Percentiles rank a stretch among this genome's conserved stretches.
Conservation (phyloP, 108 stramenopile genomes). For the Skeletonema tropicum region DNA sequence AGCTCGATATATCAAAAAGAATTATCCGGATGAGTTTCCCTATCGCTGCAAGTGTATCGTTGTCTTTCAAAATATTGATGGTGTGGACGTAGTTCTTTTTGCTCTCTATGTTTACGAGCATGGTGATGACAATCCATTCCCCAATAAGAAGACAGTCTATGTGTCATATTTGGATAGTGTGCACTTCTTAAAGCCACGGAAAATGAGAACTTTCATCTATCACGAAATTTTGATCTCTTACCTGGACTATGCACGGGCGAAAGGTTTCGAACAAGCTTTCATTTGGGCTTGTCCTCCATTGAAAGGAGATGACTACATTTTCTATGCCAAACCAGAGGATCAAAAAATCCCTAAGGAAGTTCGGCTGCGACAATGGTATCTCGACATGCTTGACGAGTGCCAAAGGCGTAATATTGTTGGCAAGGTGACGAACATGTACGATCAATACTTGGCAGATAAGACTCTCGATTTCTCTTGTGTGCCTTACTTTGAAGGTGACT, state of each 20-base stretch:
- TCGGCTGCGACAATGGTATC: constrained; percentile 94
- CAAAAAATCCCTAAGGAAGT: constrained; percentile 95
- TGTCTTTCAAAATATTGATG: constrained; percentile 92
- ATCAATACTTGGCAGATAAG: constrained; percentile 90
- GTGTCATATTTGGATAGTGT: constrained; percentile 95
- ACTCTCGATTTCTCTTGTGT: constrained; percentile 83
- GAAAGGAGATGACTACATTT: constrained; percentile 98
- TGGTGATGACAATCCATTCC: constrained; percentile 87
- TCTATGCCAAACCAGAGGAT: constrained; percentile 97
- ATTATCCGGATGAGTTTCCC: constrained; percentile 91
- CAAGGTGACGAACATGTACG: constrained; percentile 93
- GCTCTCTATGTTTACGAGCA: constrained; percentile 93
- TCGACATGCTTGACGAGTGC: constrained; percentile 92
- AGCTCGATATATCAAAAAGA: constrained; percentile 87
- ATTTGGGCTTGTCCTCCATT: constrained; percentile 99
- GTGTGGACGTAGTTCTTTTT: constrained; percentile 92
- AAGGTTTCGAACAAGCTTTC: constrained; percentile 92
- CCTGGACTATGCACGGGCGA: constrained; percentile 86
- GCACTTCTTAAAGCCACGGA: constrained; percentile 91
- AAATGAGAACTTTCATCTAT: constrained; percentile 90
- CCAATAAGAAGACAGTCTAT: constrained; percentile 90
- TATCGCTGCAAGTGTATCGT: constrained; percentile 93
- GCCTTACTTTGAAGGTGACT: constrained; percentile 98
- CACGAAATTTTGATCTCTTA: constrained; percentile 97
- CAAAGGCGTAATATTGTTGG: constrained; percentile 89